A percentile compares a stretch with the other conserved stretches of the same genome.
phyloP scores from a whole-genome alignment of 179 eudicot species.

The Beta lomatogona region DNA sequence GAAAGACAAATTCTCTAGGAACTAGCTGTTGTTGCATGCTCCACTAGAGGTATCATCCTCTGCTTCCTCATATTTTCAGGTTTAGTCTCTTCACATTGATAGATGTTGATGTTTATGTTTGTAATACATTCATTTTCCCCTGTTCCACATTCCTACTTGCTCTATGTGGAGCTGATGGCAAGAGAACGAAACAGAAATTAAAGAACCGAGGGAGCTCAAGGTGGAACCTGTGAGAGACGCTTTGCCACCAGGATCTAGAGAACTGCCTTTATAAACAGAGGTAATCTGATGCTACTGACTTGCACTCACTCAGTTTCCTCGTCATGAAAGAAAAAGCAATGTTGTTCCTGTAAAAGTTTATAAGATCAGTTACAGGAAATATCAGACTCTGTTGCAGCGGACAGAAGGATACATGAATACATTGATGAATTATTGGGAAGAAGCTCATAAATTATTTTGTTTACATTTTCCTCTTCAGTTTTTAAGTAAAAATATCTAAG shows the following conservation, averaged over 20 bases:
- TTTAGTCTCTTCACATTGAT: neutral
- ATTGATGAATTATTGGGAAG: neutral
- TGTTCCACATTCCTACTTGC: neutral
- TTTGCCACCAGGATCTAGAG: neutral
- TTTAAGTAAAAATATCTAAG: neutral
- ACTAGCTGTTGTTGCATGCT: neutral
- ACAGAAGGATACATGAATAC: too few relatives aligned
- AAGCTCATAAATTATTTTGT: neutral
- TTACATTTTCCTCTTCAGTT: neutral
- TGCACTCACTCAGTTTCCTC: neutral
- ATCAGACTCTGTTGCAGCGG: neutral
- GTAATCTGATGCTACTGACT: neutral
- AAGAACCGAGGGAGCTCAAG: neutral
- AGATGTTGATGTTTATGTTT: neutral
- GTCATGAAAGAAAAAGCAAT: neutral
- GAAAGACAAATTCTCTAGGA: neutral
- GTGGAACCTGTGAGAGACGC: neutral
- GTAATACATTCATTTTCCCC: neutral
- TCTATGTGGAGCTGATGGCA: neutral
- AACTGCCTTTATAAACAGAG: neutral
- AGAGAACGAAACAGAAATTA: neutral
- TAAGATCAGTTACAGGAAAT: neutral
- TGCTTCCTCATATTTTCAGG: neutral
- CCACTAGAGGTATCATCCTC: neutral
- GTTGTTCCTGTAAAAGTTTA: neutral